Evolutionary conservation across 345 rosid genomes (phyloP), one percentile per base, ranked within the genome.

Genomic region (Erodium maritimum): DNA sequence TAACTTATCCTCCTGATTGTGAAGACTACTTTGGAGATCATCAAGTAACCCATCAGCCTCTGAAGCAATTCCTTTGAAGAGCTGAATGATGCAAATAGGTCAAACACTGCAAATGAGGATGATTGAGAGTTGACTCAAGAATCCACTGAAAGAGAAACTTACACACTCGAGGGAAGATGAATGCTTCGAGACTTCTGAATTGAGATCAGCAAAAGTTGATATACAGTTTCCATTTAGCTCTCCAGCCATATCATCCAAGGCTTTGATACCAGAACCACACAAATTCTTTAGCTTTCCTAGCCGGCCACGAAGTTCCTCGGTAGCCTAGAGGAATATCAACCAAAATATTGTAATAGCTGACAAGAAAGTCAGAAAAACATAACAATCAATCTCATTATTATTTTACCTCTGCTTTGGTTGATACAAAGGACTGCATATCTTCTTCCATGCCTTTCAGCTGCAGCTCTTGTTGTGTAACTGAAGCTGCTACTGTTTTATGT

Each of bases 381-480:
- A n/a, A n/a, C 19, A 19, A 46, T 20, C 34, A 42, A 55, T 5
- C 7, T 17, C n/a, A 7, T 21, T 29, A 24, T 22, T 20, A 21
- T 18, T 64, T 61, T 63, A 93, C 99, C 85, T 85, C 84, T 54
- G 86, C 73, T 76, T 93, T 93, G 45, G 82, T 85, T 17, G 83
- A 77, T 42, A 89, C 99, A 65, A 89, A 89, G 63, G 96, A 82
- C 73, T 82, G 85, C 97, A 93, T 87, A 67, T 93, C 97, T 74
- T 83, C 86, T 71, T 93, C 96, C 96, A 93, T 89, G 64, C 67
- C 85, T 67, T 83, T 89, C 65, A 89, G 80, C 65, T 93, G 97
- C 73, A 73, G 77, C 75, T 85, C 99, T 72, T 89, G 99, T 62
- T 78, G 95, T 63, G 84, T 82, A 59, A 81, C 87, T 63, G 99